Percentiles rank a stretch among this genome's conserved stretches.
phyloP scores from a whole-genome alignment of 1,284 basidiomycete genomes.

The Ustilago nuda region DNA sequence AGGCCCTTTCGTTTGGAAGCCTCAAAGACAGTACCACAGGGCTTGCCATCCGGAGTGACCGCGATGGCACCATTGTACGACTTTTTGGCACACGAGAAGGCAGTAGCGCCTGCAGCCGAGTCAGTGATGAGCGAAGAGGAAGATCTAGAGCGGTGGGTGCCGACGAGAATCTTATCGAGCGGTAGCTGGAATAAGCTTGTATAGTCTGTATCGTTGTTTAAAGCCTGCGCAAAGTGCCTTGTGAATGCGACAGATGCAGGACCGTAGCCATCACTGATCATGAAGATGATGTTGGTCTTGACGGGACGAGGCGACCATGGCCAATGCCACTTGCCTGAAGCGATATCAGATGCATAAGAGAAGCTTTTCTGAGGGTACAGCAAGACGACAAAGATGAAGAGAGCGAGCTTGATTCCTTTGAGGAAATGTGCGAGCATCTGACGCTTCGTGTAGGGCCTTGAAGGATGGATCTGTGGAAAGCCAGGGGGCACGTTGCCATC shows the following conservation, averaged over 20 bases:
- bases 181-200: conserved; percentile 52
- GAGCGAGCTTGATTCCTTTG: conserved; percentile 7
- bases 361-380: background rate
- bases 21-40: conserved; percentile 70
- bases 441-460: conserved; percentile 1
- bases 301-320: conserved; percentile 33
- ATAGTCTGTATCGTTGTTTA: conserved; percentile 50
- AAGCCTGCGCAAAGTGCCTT: conserved; percentile 62
- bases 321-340: conserved; percentile 30
- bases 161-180: conserved; percentile 68
- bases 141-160: conserved; percentile 65
- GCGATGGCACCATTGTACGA: conserved; percentile 70
- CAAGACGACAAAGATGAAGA: conserved; percentile 16
- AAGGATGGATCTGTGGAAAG: background rate
- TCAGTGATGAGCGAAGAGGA: conserved; percentile 69
- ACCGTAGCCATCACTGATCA: conserved; percentile 70
- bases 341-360: conserved; percentile 21
- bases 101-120: conserved; percentile 70
- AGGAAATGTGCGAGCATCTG: conserved; percentile 9
- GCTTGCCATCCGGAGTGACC: conserved; percentile 55
- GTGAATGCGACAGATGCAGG: conserved; percentile 68
- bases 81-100: conserved; percentile 68
- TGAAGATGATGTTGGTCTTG: conserved; percentile 69
- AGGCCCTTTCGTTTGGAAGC: conserved; percentile 69
- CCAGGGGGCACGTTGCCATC: background rate